Percentiles rank a stretch among this genome's conserved stretches.
phyloP scores from a whole-genome alignment of 495 filamentous ascomycete species.

The Beverwykella pulmonaria region DNA sequence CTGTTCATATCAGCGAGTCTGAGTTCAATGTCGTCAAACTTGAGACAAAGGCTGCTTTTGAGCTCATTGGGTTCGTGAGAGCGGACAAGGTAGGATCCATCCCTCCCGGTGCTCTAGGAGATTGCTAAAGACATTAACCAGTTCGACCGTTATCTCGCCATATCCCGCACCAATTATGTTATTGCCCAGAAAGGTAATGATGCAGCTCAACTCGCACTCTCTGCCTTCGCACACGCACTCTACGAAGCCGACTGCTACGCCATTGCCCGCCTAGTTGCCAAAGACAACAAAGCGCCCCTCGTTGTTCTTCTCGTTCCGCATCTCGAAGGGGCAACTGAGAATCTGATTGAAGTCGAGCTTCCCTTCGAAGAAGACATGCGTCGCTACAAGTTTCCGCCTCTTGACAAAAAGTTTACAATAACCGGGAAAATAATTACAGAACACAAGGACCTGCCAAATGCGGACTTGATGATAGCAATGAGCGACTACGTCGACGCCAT shows the following conservation, averaged over 20 bases:
- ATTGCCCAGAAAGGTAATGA: conserved; percentile 73
- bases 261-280: conserved; percentile 80
- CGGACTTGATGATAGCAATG: conserved; percentile 76
- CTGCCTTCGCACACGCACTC: conserved; percentile 86
- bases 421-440: conserved; percentile 82
- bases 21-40: conserved; percentile 81
- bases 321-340: conserved; percentile 82
- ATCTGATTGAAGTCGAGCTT: conserved; percentile 87
- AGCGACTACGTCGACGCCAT: conserved; percentile 89
- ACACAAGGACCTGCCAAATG: conserved; percentile 84
- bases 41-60: conserved; percentile 71
- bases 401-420: conserved; percentile 84
- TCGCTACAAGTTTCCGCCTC: conserved; percentile 83
- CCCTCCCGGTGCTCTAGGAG: not conserved
- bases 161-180: conserved; percentile 75
- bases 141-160: conserved; percentile 84
- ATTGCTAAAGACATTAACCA: conserved; percentile 44
- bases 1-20: conserved; percentile 81
- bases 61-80: conserved; percentile 84
- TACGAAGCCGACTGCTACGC: conserved; percentile 85
- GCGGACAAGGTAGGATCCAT: conserved; percentile 62
- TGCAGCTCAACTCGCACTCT: conserved; percentile 77
- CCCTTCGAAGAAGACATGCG: conserved; percentile 93
- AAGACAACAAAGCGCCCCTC: conserved; percentile 74
- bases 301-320: conserved; percentile 81